Base-by-base conservation (phyloP, 192 early-diverging fungal species). In the Coemansia sp. region DNA sequence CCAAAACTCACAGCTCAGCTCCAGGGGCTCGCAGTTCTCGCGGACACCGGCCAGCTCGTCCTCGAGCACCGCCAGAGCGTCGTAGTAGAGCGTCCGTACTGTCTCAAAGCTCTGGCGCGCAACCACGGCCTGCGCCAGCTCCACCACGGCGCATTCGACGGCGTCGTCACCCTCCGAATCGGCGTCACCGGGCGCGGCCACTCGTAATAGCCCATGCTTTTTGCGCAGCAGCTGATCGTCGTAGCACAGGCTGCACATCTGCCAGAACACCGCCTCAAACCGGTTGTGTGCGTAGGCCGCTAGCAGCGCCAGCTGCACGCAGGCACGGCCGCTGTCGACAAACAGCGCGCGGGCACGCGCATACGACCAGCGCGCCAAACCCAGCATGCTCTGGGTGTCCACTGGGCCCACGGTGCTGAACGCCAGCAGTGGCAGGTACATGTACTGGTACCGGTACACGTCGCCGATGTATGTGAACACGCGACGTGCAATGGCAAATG, bases 391-490 rank as follows among this genome's bases (percentile, higher is more conserved):
- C 0, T 30, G 15, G 2, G 56, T 34, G 44, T 75, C 57, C 17
- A 56, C 36, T 3, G 48, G 38, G 4, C 56, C 64, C 10, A 43
- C 52, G 25, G 30, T 46, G 46, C 60, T 53, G 38, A 36, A 51
- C 10, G 46, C 26, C 28, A 75, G 30, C 11, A 60, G 61, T 12
- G 71, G 71, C 40, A 75, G 58, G 9, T 68, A 64, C 65, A 68
- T 58, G 19, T 35, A 53, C 40, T 75, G 72, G 50, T 75, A 75
- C 14, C 72, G 60, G 40, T 75, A 68, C 2, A 75, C 31, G 36
- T 75, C 72, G 22, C 72, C 72, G 8, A 68, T 31, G 17, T 64
- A 64, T 28, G 68, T 42, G 21, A 47, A 53, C 53, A 61, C 30
- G 1, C 72, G 56, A 1, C 65, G 65, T 8, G 65, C 65, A 47